Conservation (phyloP, 176 grass and related monocot species). For the Aegilops speltoides region DNA sequence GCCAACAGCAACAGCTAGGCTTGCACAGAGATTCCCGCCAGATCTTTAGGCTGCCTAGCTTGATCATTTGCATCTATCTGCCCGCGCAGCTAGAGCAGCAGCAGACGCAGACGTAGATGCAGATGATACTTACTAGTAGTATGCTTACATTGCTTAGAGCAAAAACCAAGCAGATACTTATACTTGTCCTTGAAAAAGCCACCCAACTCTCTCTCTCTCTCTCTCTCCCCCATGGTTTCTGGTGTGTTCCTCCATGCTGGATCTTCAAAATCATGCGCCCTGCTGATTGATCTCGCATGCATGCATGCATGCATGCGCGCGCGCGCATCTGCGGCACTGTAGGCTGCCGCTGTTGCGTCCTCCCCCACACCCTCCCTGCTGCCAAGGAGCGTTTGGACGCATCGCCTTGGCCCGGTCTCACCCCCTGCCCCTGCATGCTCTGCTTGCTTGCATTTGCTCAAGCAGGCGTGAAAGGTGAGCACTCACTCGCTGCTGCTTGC, state of each 20-base stretch:
- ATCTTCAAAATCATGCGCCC: not conserved
- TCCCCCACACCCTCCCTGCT: slow-evolving; percentile 18
- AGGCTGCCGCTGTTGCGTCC: not conserved
- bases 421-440: not conserved
- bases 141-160: not conserved
- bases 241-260: not conserved
- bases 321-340: slow-evolving; percentile 1
- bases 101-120: not conserved
- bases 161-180: not conserved
- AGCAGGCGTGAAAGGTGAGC: not conserved
- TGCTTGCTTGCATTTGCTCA: slow-evolving; percentile 31
- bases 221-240: not conserved
- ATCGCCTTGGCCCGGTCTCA: slow-evolving; percentile 27
- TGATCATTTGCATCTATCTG: slow-evolving; percentile 38
- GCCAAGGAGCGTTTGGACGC: slow-evolving; percentile 29
- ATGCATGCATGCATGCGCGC: not conserved
- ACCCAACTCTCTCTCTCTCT: not conserved
- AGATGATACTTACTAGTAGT: not conserved
- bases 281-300: slow-evolving; percentile 16
- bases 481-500: not conserved
- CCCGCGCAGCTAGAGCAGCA: not conserved
- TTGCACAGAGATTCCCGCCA: slow-evolving; percentile 59
- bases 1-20: not conserved
- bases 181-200: slow-evolving; percentile 43
- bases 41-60: slow-evolving; percentile 49